Evolutionary conservation across 352 stramenopile genomes (phyloP), one percentile per base, ranked within the genome.

Genomic region (Phytopythium kandeliae): DNA sequence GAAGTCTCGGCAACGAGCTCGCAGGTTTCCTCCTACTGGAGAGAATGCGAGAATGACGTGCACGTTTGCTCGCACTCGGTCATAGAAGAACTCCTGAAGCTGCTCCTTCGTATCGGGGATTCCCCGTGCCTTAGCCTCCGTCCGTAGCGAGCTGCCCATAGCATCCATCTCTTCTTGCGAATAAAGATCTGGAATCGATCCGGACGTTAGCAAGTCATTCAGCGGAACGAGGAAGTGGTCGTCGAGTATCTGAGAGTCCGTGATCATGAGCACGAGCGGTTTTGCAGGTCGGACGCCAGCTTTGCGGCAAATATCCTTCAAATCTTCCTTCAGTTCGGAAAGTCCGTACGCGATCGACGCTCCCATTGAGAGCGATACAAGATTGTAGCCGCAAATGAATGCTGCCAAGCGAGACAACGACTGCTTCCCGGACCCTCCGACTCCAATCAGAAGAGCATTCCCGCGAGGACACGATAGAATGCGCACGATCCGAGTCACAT

Each of bases 41-140:
- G 81, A 95, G 54, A 92, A 95, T 10, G 82, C 85, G 12, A 97
- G 58, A 7, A 96, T 69, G 5, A 96, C 52, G 45, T 97, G 89
- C 13, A 97, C 51, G 60, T 97, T 97, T 8, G 51, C 45, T n/a
- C 74, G 65, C 13, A 97, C 87, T 16, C 87, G 74, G 11, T 96
- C 85, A 30, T 86, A 85, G 51, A 97, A 97, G 52, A 97, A 96
- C 37, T 87, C 68, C 26, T 95, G 81, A 11, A 97, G 72, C 28
- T 90, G 84, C n/a, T 96, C 90, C 21, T 90, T 87, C 2, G 86
- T 92, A 58, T 97, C 90, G 0, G 86, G 83, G 13, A 97, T 79
- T 10, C 89, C 89, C 12, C 67, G 71, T 0, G 75, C 65, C 54
- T 97, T 97, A 0, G 90, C 90, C 34, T 93, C 89, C 22, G 78